These are phyloP conservation scores for Trypanosoma boissoni DNA, from an alignment of 208 protist genomes.

Conservation along the genomic window DNA sequence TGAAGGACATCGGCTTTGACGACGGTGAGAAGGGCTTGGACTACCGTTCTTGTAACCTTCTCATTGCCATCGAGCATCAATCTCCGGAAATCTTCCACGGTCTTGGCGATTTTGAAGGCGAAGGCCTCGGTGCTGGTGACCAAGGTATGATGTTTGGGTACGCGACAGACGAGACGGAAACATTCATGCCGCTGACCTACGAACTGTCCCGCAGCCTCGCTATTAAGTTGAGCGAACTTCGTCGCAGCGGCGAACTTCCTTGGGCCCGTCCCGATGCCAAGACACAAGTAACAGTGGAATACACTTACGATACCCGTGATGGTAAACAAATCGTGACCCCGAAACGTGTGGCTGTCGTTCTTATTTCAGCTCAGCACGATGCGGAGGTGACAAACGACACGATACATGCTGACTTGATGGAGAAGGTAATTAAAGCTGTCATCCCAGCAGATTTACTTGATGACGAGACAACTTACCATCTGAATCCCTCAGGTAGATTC, in stretches of 20 bases:
- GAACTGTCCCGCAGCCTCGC: constrained; percentile 94
- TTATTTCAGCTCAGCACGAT: constrained; percentile 99
- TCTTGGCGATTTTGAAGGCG: constrained; percentile 94
- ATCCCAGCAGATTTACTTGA: constrained; percentile 95
- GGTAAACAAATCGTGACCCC: constrained; percentile 88
- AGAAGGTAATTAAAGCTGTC: constrained; percentile 95
- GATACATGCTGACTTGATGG: constrained; percentile 91
- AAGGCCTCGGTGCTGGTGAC: constrained; percentile 99
- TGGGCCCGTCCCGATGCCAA: constrained; percentile 99
- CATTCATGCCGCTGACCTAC: constrained; percentile 98
- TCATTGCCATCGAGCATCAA: constrained; percentile 98
- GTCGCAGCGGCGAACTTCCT: constrained; percentile 91
- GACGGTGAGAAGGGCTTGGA: constrained; percentile 94
- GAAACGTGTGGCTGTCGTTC: constrained; percentile 95
- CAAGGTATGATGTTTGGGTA: constrained; percentile 99
- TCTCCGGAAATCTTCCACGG: constrained; percentile 98
- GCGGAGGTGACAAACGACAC: constrained; percentile 94
- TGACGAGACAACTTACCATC: constrained; percentile 95
- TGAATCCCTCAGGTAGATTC: constrained; percentile 99
- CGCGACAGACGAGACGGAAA: constrained; percentile 98
- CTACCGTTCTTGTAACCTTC: constrained; percentile 98
- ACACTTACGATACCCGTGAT: constrained; percentile 91
- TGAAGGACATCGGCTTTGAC: constrained; percentile 99
- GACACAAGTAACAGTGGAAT: constrained; percentile 99
- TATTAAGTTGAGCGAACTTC: constrained; percentile 94